These are phyloP conservation scores for Plasmodium sp. DNA, from an alignment of 169 alveolate genomes.

Conservation along the genomic window DNA sequence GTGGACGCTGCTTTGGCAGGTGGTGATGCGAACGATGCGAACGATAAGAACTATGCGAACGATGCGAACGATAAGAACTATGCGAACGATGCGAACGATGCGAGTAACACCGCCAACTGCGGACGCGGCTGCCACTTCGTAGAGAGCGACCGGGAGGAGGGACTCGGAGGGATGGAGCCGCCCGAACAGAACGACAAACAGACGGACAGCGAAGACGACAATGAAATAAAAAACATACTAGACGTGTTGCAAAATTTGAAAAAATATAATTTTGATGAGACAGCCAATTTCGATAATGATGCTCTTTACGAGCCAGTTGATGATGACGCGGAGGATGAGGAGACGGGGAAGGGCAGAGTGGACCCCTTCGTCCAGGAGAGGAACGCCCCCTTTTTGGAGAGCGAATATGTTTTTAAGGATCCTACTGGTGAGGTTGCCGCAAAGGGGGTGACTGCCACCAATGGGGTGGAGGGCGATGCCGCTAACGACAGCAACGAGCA, in stretches of 20 bases:
- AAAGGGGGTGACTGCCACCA: neutral
- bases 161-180: neutral
- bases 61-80: too few relatives aligned
- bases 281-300: slow-evolving; percentile 40
- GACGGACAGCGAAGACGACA: slow-evolving; percentile 45
- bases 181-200: neutral
- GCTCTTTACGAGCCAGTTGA: slow-evolving; percentile 33
- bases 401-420: slow-evolving; percentile 5
- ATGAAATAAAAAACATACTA: slow-evolving; percentile 44
- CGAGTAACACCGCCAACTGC: neutral
- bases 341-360: neutral
- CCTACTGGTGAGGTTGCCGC: neutral
- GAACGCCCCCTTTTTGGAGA: slow-evolving; percentile 47
- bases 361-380: slow-evolving; percentile 2
- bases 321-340: slow-evolving; percentile 11
- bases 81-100: neutral
- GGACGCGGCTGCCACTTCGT: too few relatives aligned
- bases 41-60: neutral
- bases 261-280: slow-evolving; percentile 58
- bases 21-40: neutral
- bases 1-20: neutral
- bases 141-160: neutral
- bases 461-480: neutral
- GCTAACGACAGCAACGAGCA: neutral
- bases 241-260: slow-evolving; percentile 43